Percentiles rank a stretch among this genome's conserved stretches.
These are phyloP conservation scores for Allomyces macrogynus DNA, from an alignment of 192 early-diverging fungal species.

Conservation along the genomic window DNA sequence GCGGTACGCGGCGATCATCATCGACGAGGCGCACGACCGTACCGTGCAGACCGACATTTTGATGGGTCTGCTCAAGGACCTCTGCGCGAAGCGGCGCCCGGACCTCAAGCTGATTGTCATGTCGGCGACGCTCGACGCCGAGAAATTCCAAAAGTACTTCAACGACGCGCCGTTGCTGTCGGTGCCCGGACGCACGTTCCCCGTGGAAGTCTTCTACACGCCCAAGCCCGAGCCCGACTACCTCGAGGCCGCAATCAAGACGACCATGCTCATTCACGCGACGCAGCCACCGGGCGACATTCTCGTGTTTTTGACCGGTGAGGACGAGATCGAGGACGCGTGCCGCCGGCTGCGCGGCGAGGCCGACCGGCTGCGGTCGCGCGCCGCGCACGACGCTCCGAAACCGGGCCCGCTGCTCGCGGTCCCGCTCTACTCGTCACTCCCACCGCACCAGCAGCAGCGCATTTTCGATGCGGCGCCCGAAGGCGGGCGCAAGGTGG, in stretches of 20 bases:
- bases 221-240: conserved; percentile 96
- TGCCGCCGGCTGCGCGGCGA: conserved; percentile 63
- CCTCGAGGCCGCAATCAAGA: conserved; percentile 85
- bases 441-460: conserved; percentile 79
- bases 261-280: conserved; percentile 83
- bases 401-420: conserved; percentile 56
- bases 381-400: conserved; percentile 14
- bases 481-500: conserved; percentile 86
- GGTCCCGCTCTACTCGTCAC: conserved; percentile 74
- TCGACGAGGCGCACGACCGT: conserved; percentile 98
- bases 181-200: conserved; percentile 94
- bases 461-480: conserved; percentile 75
- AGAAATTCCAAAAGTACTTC: conserved; percentile 98
- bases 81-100: conserved; percentile 37
- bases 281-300: conserved; percentile 91
- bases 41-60: conserved; percentile 91
- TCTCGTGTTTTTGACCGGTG: conserved; percentile 90
- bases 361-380: conserved; percentile 44
- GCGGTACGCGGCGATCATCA: conserved; percentile 83
- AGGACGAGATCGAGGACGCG: conserved; percentile 88
- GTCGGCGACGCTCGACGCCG: conserved; percentile 95
- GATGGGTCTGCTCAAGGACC: conserved; percentile 92
- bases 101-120: conserved; percentile 91
- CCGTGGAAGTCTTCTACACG: conserved; percentile 94
- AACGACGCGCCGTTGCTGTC: conserved; percentile 75